Percentiles rank a stretch among this genome's conserved stretches.
Conservation (phyloP, 306 rosid genomes). For the Vigna nakashimae region DNA sequence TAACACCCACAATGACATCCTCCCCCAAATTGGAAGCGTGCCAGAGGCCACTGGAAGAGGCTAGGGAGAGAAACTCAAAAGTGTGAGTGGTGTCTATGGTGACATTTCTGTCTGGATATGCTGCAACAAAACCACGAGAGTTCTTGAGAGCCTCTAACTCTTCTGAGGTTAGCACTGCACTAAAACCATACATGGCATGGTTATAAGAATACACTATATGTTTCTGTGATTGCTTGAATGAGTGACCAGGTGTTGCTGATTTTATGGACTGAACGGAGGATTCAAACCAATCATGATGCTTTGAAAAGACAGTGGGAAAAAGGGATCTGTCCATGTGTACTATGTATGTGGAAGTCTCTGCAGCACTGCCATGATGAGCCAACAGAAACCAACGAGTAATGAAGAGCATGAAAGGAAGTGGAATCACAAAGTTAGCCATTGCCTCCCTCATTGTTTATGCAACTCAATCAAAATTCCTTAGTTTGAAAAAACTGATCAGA, state of each 20-base stretch:
- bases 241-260: background rate
- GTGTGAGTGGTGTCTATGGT: slow-evolving; percentile 49
- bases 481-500: slow-evolving; percentile 7
- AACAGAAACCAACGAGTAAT: slow-evolving; percentile 25
- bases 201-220: slow-evolving; percentile 28
- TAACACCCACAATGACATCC: slow-evolving; percentile 41
- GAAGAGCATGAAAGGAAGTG: slow-evolving; percentile 18
- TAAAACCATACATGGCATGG: slow-evolving; percentile 48
- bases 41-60: slow-evolving; percentile 44
- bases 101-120: slow-evolving; percentile 28
- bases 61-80: slow-evolving; percentile 41
- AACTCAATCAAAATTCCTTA: background rate
- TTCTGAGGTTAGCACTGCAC: slow-evolving; percentile 37
- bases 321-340: slow-evolving; percentile 46
- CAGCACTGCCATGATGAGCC: slow-evolving; percentile 14
- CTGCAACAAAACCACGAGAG: slow-evolving; percentile 37
- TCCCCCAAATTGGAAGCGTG: slow-evolving; percentile 39
- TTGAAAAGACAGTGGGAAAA: slow-evolving; percentile 37
- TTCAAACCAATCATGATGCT: slow-evolving; percentile 39
- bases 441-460: slow-evolving; percentile 25
- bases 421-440: slow-evolving; percentile 6
- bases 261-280: slow-evolving; percentile 40
- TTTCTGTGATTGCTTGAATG: background rate
- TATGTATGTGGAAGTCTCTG: slow-evolving; percentile 44
- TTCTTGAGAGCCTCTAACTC: slow-evolving; percentile 38